A percentile compares a stretch with the other conserved stretches of the same genome.
phyloP scores from a whole-genome alignment of 2,329 filamentous ascomycete species.

The Eutypa lata region DNA sequence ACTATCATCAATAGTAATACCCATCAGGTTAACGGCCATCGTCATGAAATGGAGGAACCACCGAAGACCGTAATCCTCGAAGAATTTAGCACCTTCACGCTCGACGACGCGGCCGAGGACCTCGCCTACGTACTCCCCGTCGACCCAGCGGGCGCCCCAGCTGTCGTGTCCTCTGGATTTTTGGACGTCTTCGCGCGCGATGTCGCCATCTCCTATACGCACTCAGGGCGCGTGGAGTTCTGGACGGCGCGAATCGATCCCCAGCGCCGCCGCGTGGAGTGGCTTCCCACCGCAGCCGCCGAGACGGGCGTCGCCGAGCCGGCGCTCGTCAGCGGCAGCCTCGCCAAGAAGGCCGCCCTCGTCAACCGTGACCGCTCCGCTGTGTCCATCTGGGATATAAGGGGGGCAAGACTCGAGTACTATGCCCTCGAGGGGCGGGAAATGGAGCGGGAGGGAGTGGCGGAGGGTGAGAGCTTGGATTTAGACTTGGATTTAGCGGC shows the following conservation, averaged over 20 bases:
- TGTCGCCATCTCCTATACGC: conserved; percentile 80
- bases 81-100: conserved; percentile 69
- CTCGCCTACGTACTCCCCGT: conserved; percentile 72
- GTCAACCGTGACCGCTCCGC: conserved; percentile 71
- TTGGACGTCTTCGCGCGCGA: conserved; percentile 84
- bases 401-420: conserved; percentile 77
- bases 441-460: neutral
- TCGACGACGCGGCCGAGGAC: conserved; percentile 54
- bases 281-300: conserved; percentile 77
- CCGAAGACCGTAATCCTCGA: conserved; percentile 43
- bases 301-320: conserved; percentile 73
- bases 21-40: conserved; percentile 30
- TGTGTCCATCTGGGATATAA: conserved; percentile 88
- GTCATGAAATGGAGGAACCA: conserved; percentile 1
- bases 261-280: conserved; percentile 62
- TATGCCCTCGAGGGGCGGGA: neutral
- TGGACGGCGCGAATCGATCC: conserved; percentile 78
- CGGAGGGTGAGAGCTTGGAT: no score
- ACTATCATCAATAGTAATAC: conserved; percentile 20
- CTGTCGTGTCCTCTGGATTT: conserved; percentile 72
- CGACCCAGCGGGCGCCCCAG: conserved; percentile 75
- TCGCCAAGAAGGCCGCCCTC: conserved; percentile 80
- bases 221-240: conserved; percentile 70
- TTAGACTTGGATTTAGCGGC: neutral
- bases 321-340: conserved; percentile 79